Base-by-base conservation (phyloP, 78 protist genomes). In the Guillardia theta region DNA sequence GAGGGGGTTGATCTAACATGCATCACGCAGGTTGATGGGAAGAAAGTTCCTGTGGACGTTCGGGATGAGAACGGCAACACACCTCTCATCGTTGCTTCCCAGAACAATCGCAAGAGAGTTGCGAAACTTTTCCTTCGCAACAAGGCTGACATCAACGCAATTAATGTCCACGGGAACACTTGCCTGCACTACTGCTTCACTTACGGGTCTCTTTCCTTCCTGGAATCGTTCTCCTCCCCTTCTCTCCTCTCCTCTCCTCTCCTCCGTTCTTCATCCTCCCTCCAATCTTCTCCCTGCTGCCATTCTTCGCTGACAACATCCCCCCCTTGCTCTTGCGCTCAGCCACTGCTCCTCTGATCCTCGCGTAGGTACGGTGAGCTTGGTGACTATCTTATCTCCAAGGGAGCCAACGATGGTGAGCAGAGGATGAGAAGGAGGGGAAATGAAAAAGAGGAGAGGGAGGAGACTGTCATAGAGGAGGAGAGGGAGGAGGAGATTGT, bases 141-240 rank as follows among this genome's bases (percentile, higher is more conserved):
- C 83, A 24, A 33, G 33, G 83, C 83, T 43, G 22, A 70, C 83
- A 70, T 70, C 83, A 70, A 70, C 83, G 9, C 1, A 36, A 6
- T 24, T 43, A 70, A 70, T 43, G 36, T 36, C 27, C 9, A 12
- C n/a, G 83, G 83, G 46, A 70, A 70, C 83, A 70, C 83, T 18
- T 70, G 83, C 41, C 22, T 70, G 83, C 83, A 70, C 41, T 70
- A 70, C 83, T 70, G 83, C 83, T 70, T 70, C 41, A 70, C 83
- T 36, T 70, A 70, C 41, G 83, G 83, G n/a, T n/a, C n/a, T n/a
- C n/a, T n/a, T n/a, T n/a, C n/a, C n/a, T n/a, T n/a, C n/a, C n/a
- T n/a, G n/a, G n/a, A n/a, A n/a, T n/a, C n/a, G n/a, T n/a, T n/a
- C n/a, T n/a, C n/a, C n/a, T n/a, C n/a, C n/a, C n/a, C n/a, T n/a